A percentile compares a stretch with the other conserved stretches of the same genome.
Evolutionary conservation across 2,329 filamentous ascomycete species (phyloP).

Genomic region (Fusarium phyllophilum): DNA sequence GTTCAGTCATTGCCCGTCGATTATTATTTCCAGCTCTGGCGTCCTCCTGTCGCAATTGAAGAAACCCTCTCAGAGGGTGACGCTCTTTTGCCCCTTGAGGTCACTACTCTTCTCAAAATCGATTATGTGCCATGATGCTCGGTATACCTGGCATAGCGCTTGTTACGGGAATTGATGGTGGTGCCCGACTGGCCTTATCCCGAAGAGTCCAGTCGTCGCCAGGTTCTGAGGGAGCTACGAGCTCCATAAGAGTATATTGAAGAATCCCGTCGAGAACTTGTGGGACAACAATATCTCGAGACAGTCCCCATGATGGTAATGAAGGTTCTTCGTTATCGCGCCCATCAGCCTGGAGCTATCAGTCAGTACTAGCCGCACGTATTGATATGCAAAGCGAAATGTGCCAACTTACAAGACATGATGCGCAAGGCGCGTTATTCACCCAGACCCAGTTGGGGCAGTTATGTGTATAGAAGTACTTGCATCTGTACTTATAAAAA

Average conservation of each 20-base stretch:
- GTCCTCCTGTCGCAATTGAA: constrained; percentile 20
- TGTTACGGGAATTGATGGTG: constrained; percentile 45
- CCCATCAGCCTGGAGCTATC: constrained; percentile 57
- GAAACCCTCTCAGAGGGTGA: constrained; percentile 9
- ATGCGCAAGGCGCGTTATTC: constrained; percentile 60
- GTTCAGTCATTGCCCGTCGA: constrained; percentile 23
- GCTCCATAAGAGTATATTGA: constrained; percentile 60
- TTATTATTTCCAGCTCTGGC: constrained; percentile 33
- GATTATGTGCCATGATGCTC: constrained; percentile 39
- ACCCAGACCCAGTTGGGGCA: constrained; percentile 66
- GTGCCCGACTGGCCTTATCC: constrained; percentile 45
- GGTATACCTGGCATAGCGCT: constrained; percentile 44
- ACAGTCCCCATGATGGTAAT: constrained; percentile 43
- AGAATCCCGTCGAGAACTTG: constrained; percentile 57
- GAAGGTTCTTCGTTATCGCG: constrained; percentile 55
- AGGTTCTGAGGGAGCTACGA: constrained; percentile 51
- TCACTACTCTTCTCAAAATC: constrained; percentile 35
- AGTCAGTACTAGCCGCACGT: constrained; percentile 23
- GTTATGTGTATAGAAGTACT: constrained; percentile 63
- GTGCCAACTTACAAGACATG: constrained; percentile 57
- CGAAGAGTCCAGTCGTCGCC: constrained; percentile 53
- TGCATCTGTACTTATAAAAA: constrained; percentile 65
- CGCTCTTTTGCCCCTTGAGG: constrained; percentile 20
- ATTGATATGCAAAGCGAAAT: not conserved
- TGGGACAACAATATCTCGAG: constrained; percentile 58